Evolutionary conservation across 2,329 filamentous ascomycete genomes (phyloP), one percentile per base, ranked within the genome.

Genomic region (Sclerotinia spermophila): DNA sequence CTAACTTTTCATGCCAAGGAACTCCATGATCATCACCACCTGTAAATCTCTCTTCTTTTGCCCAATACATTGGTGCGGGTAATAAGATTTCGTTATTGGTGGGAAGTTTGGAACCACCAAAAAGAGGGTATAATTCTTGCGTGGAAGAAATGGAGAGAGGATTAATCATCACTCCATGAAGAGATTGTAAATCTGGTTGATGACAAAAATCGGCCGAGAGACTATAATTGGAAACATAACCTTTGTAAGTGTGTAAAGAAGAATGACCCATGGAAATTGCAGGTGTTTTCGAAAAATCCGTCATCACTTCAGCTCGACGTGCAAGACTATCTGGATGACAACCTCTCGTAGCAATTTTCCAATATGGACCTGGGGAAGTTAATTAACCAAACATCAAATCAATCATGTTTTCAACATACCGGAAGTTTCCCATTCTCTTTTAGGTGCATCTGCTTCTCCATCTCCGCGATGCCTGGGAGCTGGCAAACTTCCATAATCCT

Each of bases 21-120:
- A 83, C 80, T 51, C 89, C 89, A 71, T 86, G 85, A n/a, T 81
- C 79, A 33, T 82, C 79, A 62, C 86, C 85, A 65, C 88, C 89
- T 3, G 84, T 84, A 78, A 90, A 90, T 60, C 86, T 84, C n/a
- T 84, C 82, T 74, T 90, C 86, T 15, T 84, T 80, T 77, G 84
- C 84, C 74, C 89, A 85, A 77, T 92, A 91, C 86, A 88, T 88
- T 73, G 86, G 86, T 4, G 87, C 87, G 0, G 88, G 88, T 71
- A 90, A 87, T 56, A 90, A 81, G 70, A 90, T 89, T 75, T 90
- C 88, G 73, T 88, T 89, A 76, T 90, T 90, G 69, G 86, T 83
- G 24, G 83, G 84, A 30, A 89, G 82, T 76, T 90, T 90, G 73
- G 85, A 89, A 71, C 87, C 87, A 55, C 86, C 83, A 74, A 90